Evolutionary conservation across 2,329 filamentous ascomycete species (phyloP), one percentile per base, ranked within the genome.

Genomic region (Penicillium sp.): DNA sequence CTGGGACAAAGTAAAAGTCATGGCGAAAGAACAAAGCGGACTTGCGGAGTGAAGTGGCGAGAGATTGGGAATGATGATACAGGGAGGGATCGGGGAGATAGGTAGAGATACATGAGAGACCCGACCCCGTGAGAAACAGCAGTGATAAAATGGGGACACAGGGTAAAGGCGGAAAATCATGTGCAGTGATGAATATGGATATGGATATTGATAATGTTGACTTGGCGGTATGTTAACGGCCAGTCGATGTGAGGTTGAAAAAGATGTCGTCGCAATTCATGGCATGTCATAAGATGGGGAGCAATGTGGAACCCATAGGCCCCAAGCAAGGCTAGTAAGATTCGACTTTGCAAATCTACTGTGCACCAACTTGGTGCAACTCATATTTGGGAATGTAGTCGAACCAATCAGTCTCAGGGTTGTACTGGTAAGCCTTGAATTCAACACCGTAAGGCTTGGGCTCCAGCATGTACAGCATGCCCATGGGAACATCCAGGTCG

Each of bases 381-480:
- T 90, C 88, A 79, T 95, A 98, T 72, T 93, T 85, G n/a, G 89
- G 91, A 50, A 96, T 80, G 74, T 95, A 89, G 62, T 95, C 88
- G 71, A 99, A 99, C 85, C 89, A 92, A 65, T 90, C 88, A 22
- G 81, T 86, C 3, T 85, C 82, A 65, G 91, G 86, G 74, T 97
- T 91, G 81, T 97, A 99, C 64, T 89, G 87, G 82, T 96, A 99
- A 0, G 93, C 94, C 76, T 96, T 94, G 81, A 98, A 97, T 64
- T 97, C 94, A 61, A 97, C 93, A 15, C 95, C 95, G 69, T 99
- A 99, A 0, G 95, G 95, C 83, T 97, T 97, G 66, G 95, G 95
- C 78, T 99, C 94, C 53, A 99, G 90, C 69, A 93, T 91, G 77
- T 96, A 99, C 8, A 97, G 84, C 83, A 97, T 93, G 19, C 95